phyloP scores from a whole-genome alignment of 306 rosid species.

The Sicyos baderoa region DNA sequence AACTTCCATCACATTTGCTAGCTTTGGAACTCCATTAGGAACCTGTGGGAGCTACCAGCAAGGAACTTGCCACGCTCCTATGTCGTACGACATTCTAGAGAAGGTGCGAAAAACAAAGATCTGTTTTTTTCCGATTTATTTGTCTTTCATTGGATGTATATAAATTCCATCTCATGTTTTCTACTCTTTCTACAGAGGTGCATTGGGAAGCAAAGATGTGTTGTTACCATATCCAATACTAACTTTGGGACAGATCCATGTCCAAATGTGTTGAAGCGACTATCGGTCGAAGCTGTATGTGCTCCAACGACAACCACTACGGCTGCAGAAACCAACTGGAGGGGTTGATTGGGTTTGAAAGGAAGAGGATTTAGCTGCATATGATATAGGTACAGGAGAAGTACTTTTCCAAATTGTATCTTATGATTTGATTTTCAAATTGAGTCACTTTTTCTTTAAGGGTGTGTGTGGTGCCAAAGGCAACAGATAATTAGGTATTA shows the following conservation, averaged over 20 bases:
- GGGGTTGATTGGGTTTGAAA: conserved; percentile 34
- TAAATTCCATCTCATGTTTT: conserved; percentile 17
- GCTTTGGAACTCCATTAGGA: conserved; percentile 93
- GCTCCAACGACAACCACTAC: conserved; percentile 33
- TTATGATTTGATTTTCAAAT: conserved; percentile 36
- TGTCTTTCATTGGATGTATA: background rate
- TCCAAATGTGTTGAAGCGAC: conserved; percentile 84
- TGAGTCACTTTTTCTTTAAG: conserved; percentile 20
- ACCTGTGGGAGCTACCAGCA: conserved; percentile 88
- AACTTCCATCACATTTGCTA: conserved; percentile 86
- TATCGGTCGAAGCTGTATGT: conserved; percentile 90
- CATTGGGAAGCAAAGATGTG: conserved; percentile 66
- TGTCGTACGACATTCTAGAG: conserved; percentile 57
- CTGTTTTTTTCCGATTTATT: background rate
- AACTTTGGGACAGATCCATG: conserved; percentile 90
- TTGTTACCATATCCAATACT: conserved; percentile 71
- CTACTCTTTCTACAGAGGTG: conserved; percentile 55
- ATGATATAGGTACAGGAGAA: conserved; percentile 26
- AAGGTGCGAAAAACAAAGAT: conserved; percentile 44
- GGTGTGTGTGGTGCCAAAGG: conserved; percentile 46
- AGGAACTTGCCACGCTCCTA: conserved; percentile 78
- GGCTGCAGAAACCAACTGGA: conserved; percentile 25
- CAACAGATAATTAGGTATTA: conserved; percentile 29
- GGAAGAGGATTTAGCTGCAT: conserved; percentile 19
- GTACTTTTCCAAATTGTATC: conserved; percentile 26